Evolutionary conservation across 2,329 filamentous ascomycete genomes (phyloP).

Genomic region (Penicillium brevicompactum): DNA sequence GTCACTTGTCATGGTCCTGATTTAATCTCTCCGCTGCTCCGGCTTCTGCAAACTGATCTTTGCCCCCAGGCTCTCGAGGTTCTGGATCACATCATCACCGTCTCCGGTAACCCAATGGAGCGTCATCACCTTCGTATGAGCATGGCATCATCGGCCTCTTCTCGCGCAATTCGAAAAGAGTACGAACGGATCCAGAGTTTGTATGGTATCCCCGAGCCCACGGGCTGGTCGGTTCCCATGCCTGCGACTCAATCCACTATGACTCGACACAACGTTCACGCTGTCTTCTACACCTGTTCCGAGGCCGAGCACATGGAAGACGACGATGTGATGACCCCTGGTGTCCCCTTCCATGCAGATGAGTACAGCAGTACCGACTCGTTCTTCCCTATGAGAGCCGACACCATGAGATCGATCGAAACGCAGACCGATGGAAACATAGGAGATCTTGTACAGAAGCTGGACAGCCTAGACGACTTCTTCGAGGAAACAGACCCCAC

Average conservation of each 20-base stretch:
- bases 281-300: slow-evolving; percentile 92
- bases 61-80: slow-evolving; percentile 91
- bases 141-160: slow-evolving; percentile 82
- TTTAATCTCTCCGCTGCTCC: slow-evolving; percentile 86
- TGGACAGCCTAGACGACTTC: slow-evolving; percentile 80
- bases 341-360: slow-evolving; percentile 90
- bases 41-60: slow-evolving; percentile 87
- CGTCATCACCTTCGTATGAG: slow-evolving; percentile 96
- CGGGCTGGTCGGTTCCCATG: slow-evolving; percentile 93
- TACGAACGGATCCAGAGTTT: slow-evolving; percentile 92
- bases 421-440: slow-evolving; percentile 63
- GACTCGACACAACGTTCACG: slow-evolving; percentile 90
- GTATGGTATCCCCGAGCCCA: slow-evolving; percentile 94
- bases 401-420: slow-evolving; percentile 92
- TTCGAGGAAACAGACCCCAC: slow-evolving; percentile 69
- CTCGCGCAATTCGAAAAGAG: slow-evolving; percentile 84
- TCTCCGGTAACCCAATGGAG: slow-evolving; percentile 89
- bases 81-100: slow-evolving; percentile 91
- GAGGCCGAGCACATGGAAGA: slow-evolving; percentile 63
- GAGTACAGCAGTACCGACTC: slow-evolving; percentile 77
- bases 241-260: slow-evolving; percentile 85
- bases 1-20: slow-evolving; percentile 91
- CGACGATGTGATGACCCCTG: slow-evolving; percentile 69
- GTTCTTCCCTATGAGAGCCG: slow-evolving; percentile 79
- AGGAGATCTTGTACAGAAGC: slow-evolving; percentile 77